Conservation (phyloP, 495 filamentous ascomycete species). For the Haplographium delicatum region DNA sequence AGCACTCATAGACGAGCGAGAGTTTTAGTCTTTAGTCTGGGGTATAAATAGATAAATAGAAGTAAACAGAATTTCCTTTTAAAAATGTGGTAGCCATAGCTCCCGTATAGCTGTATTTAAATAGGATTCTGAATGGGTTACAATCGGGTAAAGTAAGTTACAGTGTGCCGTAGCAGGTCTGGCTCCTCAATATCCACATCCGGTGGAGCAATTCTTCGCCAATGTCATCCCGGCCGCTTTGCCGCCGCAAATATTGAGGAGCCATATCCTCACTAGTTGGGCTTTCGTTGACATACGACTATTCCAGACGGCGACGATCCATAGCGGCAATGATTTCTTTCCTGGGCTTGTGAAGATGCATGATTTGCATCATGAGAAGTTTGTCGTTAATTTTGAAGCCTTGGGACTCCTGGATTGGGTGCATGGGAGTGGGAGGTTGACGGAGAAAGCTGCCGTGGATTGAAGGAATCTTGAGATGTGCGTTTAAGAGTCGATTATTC, state of each 20-base stretch:
- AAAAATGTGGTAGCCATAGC: too few relatives aligned
- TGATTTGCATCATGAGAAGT: slow-evolving; percentile 48
- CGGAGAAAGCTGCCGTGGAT: not conserved
- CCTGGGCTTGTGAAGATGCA: slow-evolving; percentile 39
- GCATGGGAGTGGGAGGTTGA: slow-evolving; percentile 32
- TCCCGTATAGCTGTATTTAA: too few relatives aligned
- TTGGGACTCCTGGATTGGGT: slow-evolving; percentile 38
- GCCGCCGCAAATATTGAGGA: slow-evolving; percentile 41
- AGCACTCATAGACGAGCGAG: too few relatives aligned
- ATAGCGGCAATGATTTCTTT: slow-evolving; percentile 52
- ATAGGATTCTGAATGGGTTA: too few relatives aligned
- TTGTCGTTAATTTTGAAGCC: slow-evolving; percentile 34
- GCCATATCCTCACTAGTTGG: slow-evolving; percentile 50
- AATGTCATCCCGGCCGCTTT: slow-evolving; percentile 49
- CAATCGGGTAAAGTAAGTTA: too few relatives aligned
- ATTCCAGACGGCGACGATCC: slow-evolving; percentile 45
- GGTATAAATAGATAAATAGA: too few relatives aligned
- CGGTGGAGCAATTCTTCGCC: slow-evolving; percentile 50
- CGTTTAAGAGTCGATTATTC: too few relatives aligned
- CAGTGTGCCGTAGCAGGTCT: too few relatives aligned
- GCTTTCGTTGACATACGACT: slow-evolving; percentile 40
- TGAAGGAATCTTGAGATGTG: too few relatives aligned
- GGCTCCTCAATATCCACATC: slow-evolving; percentile 54
- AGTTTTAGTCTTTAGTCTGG: too few relatives aligned
- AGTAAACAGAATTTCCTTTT: too few relatives aligned